Percentiles rank a stretch among this genome's conserved stretches.
These are phyloP conservation scores for Misopates orontium DNA, from an alignment of 257 asterid genomes.

Conservation along the genomic window DNA sequence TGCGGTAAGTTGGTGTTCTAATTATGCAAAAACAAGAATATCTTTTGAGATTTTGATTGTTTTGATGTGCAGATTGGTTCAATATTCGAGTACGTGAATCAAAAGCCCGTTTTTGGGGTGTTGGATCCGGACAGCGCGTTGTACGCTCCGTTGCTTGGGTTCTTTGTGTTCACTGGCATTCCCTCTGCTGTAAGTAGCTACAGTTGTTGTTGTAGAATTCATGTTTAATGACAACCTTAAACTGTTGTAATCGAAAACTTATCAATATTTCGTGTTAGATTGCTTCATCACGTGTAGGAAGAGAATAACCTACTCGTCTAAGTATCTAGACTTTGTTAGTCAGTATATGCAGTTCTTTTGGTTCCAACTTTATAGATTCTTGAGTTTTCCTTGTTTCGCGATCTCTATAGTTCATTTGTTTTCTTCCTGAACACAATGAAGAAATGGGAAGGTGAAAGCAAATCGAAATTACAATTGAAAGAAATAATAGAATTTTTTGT, in stretches of 20 bases:
- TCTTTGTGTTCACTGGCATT: constrained; percentile 81
- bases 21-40: neutral
- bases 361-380: constrained; percentile 17
- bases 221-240: neutral
- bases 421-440: neutral
- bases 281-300: too few species aligned
- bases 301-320: too few species aligned
- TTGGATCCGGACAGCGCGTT: constrained; percentile 73
- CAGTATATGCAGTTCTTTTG: neutral
- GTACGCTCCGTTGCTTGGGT: constrained; percentile 92
- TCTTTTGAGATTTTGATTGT: constrained; percentile 21
- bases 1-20: constrained; percentile 51
- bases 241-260: neutral
- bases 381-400: neutral
- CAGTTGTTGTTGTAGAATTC: neutral
- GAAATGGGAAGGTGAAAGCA: too few species aligned
- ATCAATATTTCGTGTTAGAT: neutral
- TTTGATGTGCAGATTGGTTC: constrained; percentile 76
- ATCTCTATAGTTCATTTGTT: neutral
- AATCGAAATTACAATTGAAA: too few species aligned
- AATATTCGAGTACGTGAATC: constrained; percentile 80
- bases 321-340: too few species aligned
- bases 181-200: constrained; percentile 82
- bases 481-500: too few species aligned
- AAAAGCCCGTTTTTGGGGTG: constrained; percentile 81